Base-by-base conservation (phyloP, 345 rosid species). In the Linum lewisii region DNA sequence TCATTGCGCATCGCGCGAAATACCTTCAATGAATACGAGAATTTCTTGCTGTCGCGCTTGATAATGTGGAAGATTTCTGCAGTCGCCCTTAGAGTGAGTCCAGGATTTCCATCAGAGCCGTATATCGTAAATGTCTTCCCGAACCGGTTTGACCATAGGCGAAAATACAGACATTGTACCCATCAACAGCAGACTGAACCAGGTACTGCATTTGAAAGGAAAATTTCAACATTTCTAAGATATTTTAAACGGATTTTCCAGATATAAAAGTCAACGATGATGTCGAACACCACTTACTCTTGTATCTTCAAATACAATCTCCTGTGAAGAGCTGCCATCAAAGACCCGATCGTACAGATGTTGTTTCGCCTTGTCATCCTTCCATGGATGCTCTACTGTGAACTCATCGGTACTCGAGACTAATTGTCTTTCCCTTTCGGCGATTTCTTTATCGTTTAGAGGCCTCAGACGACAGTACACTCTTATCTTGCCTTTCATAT, bases 101-200 rank as follows among this genome's bases (percentile, higher is more conserved):
- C 99, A 26, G 95, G 94, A 73, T 76, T 82, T 65, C 59, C 66
- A 47, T 77, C 85, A 66, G 87, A 73, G 53, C 99, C 97, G 73
- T 87, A 93, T 68, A 93, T 85, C 0, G 99, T 93, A 73, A 83
- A 93, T 75, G 99, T 93, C 76, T 93, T 93, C 97, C 99, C 24
- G 99, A 93, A 52, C 97, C 97, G 62, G 97, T 93, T 84, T 93
- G 99, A 54, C 99, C 99, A 70, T 93, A 89, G 34, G 97, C 99
- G 76, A 93, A 93, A 66, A 93, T 87, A 74, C 97, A 93, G 2
- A 93, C 95, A 20, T 93, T 93, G 63, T 83, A 93, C 11, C 99
- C 99, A 78, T 93, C 99, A 8, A 89, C 81, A 59, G 97, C 95
- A 37, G 99, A 89, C 63, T 93, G 99, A 56, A 92, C 95, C 76